Evolutionary conservation across 129 eudicot species (phyloP), one percentile per base, ranked within the genome.

Genomic region (Gnaphalium uliginosum): DNA sequence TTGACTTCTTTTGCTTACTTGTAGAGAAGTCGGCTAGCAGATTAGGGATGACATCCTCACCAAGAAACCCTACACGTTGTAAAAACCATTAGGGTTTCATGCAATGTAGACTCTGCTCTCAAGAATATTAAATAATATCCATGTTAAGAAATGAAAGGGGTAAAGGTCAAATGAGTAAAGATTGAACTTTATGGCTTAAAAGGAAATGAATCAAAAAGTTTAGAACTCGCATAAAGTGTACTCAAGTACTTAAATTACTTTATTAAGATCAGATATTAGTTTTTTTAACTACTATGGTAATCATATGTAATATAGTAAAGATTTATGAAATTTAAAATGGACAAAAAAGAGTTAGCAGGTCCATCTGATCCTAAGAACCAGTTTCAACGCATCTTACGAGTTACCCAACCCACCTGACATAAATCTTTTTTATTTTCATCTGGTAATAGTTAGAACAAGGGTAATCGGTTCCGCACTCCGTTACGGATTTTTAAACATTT

Each of bases 41-140:
- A 21, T 88, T 89, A 6, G 98, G 93, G 39, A 93, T 84, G 50
- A 54, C 71, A 22, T 82, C 86, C 78, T 77, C 96, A 32, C 91
- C 84, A 53, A 93, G 96, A 78, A 93, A 93, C 14, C 98, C 98
- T 93, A 80, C 59, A 82, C 66, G 78, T 68, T 46, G 18, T 19
- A 56, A 56, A 6, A 17, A 59, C 57, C 56, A 57, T 23, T 30
- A 71, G 25, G 35, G 23, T 65, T 66, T 41, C 27, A 73, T 27
- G 26, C 30, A 73, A 72, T 2, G 23, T n/a, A 56, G 46, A 39
- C 46, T 39, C 59, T 53, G 9, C 9, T 18, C 23, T 53, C 37
- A 14, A 51, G 4, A 4, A 57, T 33, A 26, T 18, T 14, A 30
- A 4, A 26, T 26, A 68, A 15, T 27, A 23, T 24, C 54, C 21